A percentile compares a stretch with the other conserved stretches of the same genome.
Conservation (phyloP, 768 basidiomycete genomes). For the Pleurotus tuber-regium region DNA sequence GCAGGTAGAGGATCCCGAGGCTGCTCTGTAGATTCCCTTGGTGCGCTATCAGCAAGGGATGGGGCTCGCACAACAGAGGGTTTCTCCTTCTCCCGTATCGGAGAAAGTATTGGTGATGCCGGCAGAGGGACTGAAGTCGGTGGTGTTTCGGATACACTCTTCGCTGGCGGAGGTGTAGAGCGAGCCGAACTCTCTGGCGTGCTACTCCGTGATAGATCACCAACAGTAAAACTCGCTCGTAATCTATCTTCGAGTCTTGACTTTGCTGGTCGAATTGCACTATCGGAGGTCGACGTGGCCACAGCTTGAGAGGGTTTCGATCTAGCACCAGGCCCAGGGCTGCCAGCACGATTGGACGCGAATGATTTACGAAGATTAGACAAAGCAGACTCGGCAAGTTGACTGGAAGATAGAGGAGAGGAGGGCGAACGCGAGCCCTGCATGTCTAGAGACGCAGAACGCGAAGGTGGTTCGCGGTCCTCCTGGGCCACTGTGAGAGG, state of each 20-base stretch:
- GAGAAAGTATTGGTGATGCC: too few relatives aligned
- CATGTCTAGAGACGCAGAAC: conserved; percentile 36
- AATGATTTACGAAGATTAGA: conserved; percentile 65
- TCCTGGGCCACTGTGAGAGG: conserved; percentile 13
- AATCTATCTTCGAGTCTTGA: conserved; percentile 74
- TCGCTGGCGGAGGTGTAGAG: conserved; percentile 20
- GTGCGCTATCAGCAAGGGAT: too few relatives aligned
- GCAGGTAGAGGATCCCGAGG: background rate
- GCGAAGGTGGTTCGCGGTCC: conserved; percentile 21
- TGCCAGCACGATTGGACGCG: conserved; percentile 45
- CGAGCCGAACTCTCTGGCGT: conserved; percentile 37
- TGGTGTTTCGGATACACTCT: background rate
- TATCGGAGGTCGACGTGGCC: conserved; percentile 11
- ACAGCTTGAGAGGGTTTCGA: conserved; percentile 18
- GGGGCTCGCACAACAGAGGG: too few relatives aligned
- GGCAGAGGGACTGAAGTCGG: background rate
- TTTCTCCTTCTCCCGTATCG: too few relatives aligned
- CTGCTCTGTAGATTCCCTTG: background rate
- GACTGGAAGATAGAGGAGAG: conserved; percentile 42
- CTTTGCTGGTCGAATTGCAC: conserved; percentile 33
- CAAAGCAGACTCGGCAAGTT: conserved; percentile 60
- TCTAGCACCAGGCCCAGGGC: conserved; percentile 17
- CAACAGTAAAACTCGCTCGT: conserved; percentile 55
- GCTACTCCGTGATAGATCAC: conserved; percentile 47
- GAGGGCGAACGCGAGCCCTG: conserved; percentile 21